phyloP scores from a whole-genome alignment of 371 early-diverging fungal species.

The Mucor ambiguus region DNA sequence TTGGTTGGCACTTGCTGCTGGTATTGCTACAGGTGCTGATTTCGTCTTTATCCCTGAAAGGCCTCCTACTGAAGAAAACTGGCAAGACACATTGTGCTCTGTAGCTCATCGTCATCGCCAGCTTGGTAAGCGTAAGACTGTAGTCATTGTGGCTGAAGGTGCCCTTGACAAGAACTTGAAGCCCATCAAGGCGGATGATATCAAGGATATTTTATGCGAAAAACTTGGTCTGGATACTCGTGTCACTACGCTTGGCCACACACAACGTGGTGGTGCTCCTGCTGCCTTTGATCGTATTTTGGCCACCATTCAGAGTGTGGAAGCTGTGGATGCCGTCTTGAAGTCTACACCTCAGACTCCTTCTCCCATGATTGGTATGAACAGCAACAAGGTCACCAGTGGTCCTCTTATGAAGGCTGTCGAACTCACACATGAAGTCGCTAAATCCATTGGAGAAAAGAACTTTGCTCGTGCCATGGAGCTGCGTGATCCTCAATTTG shows the following conservation, averaged over 20 bases:
- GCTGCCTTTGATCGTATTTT: slow-evolving; percentile 94
- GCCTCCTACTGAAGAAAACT: slow-evolving; percentile 82
- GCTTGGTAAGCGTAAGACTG: slow-evolving; percentile 89
- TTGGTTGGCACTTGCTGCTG: slow-evolving; percentile 99
- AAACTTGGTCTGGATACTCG: slow-evolving; percentile 89
- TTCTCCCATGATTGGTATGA: slow-evolving; percentile 92
- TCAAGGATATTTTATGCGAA: slow-evolving; percentile 81
- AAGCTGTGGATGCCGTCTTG: slow-evolving; percentile 93
- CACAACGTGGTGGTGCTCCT: slow-evolving; percentile 98
- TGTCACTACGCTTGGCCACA: slow-evolving; percentile 96
- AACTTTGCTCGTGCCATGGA: slow-evolving; percentile 92
- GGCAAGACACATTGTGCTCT: slow-evolving; percentile 86
- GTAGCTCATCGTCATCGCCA: slow-evolving; percentile 74
- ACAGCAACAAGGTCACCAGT: slow-evolving; percentile 81
- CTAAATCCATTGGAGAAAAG: slow-evolving; percentile 77
- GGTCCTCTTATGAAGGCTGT: slow-evolving; percentile 93
- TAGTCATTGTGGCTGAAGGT: slow-evolving; percentile 98
- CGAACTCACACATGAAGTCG: slow-evolving; percentile 88
- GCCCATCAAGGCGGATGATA: slow-evolving; percentile 86
- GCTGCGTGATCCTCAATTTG: slow-evolving; percentile 90
- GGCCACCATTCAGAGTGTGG: slow-evolving; percentile 94
- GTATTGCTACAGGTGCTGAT: slow-evolving; percentile 84
- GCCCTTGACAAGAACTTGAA: slow-evolving; percentile 91
- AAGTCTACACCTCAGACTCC: slow-evolving; percentile 85
- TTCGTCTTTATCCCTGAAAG: slow-evolving; percentile 98